Evolutionary conservation across 345 rosid genomes (phyloP).

Genomic region (Chamaenerion angustifolium): DNA sequence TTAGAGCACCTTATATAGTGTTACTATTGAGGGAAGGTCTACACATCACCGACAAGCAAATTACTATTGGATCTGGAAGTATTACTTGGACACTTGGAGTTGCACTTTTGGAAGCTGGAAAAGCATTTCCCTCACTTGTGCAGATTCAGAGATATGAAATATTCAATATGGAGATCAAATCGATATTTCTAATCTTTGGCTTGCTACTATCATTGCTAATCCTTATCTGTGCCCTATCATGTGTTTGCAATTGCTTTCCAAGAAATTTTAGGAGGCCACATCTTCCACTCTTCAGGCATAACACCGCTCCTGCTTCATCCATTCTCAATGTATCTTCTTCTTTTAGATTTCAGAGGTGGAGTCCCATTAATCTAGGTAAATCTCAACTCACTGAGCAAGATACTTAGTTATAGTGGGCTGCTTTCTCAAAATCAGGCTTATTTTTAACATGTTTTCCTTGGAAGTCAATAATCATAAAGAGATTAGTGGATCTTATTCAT

Average conservation of each 20-base stretch:
- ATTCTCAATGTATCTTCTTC: slow-evolving; percentile 70
- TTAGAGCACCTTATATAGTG: slow-evolving; percentile 88
- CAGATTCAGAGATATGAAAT: slow-evolving; percentile 46
- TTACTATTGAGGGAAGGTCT: slow-evolving; percentile 79
- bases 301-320: slow-evolving; percentile 43
- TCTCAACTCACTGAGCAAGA: no score
- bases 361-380: slow-evolving; percentile 70
- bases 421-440: no score
- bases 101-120: slow-evolving; percentile 81
- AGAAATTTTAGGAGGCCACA: slow-evolving; percentile 52
- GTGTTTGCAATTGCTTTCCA: slow-evolving; percentile 51
- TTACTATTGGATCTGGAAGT: slow-evolving; percentile 83
- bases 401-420: no score
- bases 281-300: slow-evolving; percentile 70
- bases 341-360: slow-evolving; percentile 74
- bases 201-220: slow-evolving; percentile 51
- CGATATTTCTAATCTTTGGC: slow-evolving; percentile 38
- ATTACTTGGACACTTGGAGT: slow-evolving; percentile 98
- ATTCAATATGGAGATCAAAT: slow-evolving; percentile 56
- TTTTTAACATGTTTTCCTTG: no score
- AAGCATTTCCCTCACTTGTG: slow-evolving; percentile 45
- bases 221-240: slow-evolving; percentile 65
- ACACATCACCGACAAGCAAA: slow-evolving; percentile 62
- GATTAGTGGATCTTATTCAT: no score
- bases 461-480: no score